These are phyloP conservation scores for Salvia rosmarinus DNA, from an alignment of 257 asterid species.

Conservation along the genomic window DNA sequence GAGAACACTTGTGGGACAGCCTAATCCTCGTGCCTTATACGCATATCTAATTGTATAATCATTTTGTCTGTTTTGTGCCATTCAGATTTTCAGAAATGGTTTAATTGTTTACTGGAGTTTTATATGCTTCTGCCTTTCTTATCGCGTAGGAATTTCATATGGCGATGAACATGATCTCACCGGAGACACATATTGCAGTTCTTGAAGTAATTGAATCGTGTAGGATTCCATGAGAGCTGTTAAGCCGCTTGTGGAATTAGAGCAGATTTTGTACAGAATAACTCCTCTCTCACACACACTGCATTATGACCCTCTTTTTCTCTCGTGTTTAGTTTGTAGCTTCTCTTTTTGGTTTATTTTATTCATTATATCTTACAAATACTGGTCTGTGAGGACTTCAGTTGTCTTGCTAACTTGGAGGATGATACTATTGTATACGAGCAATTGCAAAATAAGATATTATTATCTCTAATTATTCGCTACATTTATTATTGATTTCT, in stretches of 20 bases:
- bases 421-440: conserved; percentile 42
- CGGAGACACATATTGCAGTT: conserved; percentile 70
- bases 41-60: no score
- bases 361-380: conserved; percentile 24
- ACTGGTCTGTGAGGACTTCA: conserved; percentile 24
- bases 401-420: conserved; percentile 21
- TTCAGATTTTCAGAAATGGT: not conserved
- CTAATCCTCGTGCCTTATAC: no score
- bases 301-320: not conserved
- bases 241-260: no score
- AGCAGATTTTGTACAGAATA: conserved; percentile 28
- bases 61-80: not conserved
- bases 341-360: conserved; percentile 12
- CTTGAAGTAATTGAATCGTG: conserved; percentile 85
- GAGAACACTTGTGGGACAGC: no score
- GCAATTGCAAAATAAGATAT: not conserved
- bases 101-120: not conserved
- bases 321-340: not conserved
- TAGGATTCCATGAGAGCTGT: conserved; percentile 51
- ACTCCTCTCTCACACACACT: not conserved
- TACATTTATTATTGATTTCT: no score
- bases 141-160: conserved; percentile 68
- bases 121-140: not conserved
- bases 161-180: conserved; percentile 73
- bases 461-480: not conserved